Base-by-base conservation (phyloP, 495 filamentous ascomycete genomes). In the Entonaema liquescens region DNA sequence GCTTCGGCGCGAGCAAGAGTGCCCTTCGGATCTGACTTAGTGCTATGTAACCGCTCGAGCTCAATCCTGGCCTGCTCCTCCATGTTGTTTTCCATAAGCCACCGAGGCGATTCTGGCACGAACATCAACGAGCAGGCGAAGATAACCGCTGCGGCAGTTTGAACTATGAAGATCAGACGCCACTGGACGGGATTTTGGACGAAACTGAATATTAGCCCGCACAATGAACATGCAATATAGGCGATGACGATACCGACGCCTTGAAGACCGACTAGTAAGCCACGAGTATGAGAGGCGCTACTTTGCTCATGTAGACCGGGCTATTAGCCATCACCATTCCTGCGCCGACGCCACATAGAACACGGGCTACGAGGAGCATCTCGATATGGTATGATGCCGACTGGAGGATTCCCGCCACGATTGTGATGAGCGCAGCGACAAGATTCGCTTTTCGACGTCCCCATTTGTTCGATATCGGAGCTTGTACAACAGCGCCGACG, bases 291-390 rank as follows among this genome's bases (percentile, higher is more conserved):
- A 42, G 74, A 70, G 74, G 75, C 5, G 75, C 63, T 9, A 77
- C 67, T 68, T 77, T 71, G 38, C 74, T 76, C 73, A 76, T 75
- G 50, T 77, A 76, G 15, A 77, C 73, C 0, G 74, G 74, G 19
- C 57, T 68, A 23, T 76, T 76, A 36, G 70, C 65, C 26, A 74
- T 68, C 17, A 76, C 61, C 64, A 77, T 77, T 29, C 75, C 75
- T 15, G 61, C 67, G 2, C 71, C 73, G 28, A 74, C 61, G 3
- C 74, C 75, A 15, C 70, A 68, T n/a, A 77, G 35, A 11, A 72
- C 31, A 19, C 75, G 74, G 2, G 38, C 38, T 4, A 17, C 38
- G 11, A 40, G 38, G 15, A 40, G 38, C 38, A 40, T 17, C n/a
- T 2, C 15, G 17, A 40, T 40, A 3, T 40, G 38, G 17, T 40